A percentile compares a stretch with the other conserved stretches of the same genome.
phyloP scores from a whole-genome alignment of 306 rosid species.

The Quercus parvula region DNA sequence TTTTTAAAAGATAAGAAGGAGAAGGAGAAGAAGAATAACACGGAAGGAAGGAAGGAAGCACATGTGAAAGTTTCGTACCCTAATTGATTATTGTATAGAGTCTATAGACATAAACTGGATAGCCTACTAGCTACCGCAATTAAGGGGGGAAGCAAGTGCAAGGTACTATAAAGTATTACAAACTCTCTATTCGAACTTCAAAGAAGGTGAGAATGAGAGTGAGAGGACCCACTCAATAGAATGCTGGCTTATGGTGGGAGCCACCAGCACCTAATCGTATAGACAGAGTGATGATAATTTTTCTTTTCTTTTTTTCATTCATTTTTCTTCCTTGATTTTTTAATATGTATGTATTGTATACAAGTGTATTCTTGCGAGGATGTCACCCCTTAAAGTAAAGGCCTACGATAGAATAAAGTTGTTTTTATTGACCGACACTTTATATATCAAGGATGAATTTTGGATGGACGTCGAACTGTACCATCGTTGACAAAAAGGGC shows the following conservation, averaged over 20 bases:
- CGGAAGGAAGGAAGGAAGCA: neutral
- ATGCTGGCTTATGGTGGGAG: neutral
- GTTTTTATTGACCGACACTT: neutral
- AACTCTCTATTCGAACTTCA: too few relatives aligned
- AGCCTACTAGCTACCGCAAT: too few relatives aligned
- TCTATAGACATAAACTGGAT: too few relatives aligned
- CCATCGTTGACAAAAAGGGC: neutral
- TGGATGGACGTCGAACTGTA: neutral
- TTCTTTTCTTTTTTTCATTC: neutral
- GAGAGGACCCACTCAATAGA: neutral
- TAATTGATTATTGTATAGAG: too few relatives aligned
- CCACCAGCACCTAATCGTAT: neutral
- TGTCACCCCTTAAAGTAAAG: neutral
- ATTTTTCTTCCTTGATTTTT: neutral
- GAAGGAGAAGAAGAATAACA: conserved; percentile 2
- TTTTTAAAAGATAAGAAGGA: conserved; percentile 15
- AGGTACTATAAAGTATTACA: too few relatives aligned
- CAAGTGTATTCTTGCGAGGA: neutral
- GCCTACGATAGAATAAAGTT: neutral
- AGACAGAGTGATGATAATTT: neutral
- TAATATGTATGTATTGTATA: neutral
- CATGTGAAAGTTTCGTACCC: too few relatives aligned
- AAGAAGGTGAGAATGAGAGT: neutral
- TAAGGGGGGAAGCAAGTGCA: too few relatives aligned
- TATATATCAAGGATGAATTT: neutral